A percentile compares a stretch with the other conserved stretches of the same genome.
Evolutionary conservation across 257 asterid species (phyloP).

Genomic region (Anisodus acutangulus): DNA sequence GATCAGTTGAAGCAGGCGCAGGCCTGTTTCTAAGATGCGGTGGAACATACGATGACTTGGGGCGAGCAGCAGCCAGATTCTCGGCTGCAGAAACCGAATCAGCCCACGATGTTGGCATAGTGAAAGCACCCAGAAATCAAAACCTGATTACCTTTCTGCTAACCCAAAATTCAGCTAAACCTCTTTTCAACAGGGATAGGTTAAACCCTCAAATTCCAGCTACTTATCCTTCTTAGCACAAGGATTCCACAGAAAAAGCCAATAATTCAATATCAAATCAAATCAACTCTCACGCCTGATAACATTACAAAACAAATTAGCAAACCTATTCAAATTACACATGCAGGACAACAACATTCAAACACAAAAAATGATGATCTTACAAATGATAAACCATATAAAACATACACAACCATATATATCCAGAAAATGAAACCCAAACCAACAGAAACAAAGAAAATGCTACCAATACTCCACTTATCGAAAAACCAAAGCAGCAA

Average conservation of each 20-base stretch:
- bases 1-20: conserved; percentile 55
- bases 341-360: conserved; percentile 7
- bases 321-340: neutral
- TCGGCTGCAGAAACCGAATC: conserved; percentile 65
- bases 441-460: neutral
- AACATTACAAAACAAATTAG: neutral
- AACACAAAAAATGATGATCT: neutral
- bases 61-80: conserved; percentile 50
- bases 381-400: neutral
- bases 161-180: conserved; percentile 33
- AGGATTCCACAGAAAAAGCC: conserved; percentile 28
- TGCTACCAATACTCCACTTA: neutral
- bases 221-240: conserved; percentile 19
- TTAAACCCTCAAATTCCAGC: conserved; percentile 39
- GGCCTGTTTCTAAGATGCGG: conserved; percentile 92
- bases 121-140: conserved; percentile 44
- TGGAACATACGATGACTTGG: conserved; percentile 69
- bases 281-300: conserved; percentile 26
- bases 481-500: neutral
- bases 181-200: conserved; percentile 31
- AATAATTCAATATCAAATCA: conserved; percentile 50
- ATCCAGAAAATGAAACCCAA: conserved; percentile 20
- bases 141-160: conserved; percentile 32
- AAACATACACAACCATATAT: neutral
- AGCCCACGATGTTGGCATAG: conserved; percentile 88